These are phyloP conservation scores for Aspergillus hiratsukae DNA, from an alignment of 2,329 filamentous ascomycete genomes.

Conservation along the genomic window DNA sequence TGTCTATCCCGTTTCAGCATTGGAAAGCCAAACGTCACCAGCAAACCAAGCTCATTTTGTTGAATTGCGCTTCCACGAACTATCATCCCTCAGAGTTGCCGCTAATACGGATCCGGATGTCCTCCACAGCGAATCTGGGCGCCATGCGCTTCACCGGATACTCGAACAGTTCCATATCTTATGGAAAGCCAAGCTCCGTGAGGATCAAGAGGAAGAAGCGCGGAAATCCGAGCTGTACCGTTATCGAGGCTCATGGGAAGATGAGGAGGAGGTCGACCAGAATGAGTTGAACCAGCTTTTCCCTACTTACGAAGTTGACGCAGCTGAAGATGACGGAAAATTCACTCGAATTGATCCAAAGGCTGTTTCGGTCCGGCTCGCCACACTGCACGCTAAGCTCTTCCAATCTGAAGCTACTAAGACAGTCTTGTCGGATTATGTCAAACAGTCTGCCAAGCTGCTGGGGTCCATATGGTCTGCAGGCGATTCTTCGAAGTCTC, in stretches of 20 bases:
- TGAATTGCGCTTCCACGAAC: constrained; percentile 35
- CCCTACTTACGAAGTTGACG: constrained; percentile 64
- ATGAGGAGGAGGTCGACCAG: constrained; percentile 69
- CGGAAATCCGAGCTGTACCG: constrained; percentile 73
- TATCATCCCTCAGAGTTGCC: constrained; percentile 32
- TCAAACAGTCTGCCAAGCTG: constrained; percentile 32
- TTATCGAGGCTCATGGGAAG: constrained; percentile 72
- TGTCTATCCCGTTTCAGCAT: constrained; percentile 17
- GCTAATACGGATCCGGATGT: constrained; percentile 30
- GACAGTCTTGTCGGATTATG: constrained; percentile 27
- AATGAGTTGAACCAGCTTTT: constrained; percentile 77
- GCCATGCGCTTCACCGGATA: constrained; percentile 58
- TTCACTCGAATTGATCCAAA: constrained; percentile 41
- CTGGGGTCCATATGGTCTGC: constrained; percentile 32
- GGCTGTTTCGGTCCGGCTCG: constrained; percentile 57
- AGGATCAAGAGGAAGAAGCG: constrained; percentile 71
- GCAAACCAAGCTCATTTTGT: constrained; percentile 23
- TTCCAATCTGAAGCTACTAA: constrained; percentile 30
- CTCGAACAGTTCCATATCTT: constrained; percentile 71
- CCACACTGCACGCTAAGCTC: constrained; percentile 54
- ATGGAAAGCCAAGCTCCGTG: constrained; percentile 73
- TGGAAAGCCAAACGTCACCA: background rate
- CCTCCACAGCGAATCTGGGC: constrained; percentile 40
- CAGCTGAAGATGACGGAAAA: constrained; percentile 33
- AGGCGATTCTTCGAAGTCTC: constrained; percentile 18